Evolutionary conservation across 441 rosid genomes (phyloP).

Genomic region (Gossypium davidsonii): DNA sequence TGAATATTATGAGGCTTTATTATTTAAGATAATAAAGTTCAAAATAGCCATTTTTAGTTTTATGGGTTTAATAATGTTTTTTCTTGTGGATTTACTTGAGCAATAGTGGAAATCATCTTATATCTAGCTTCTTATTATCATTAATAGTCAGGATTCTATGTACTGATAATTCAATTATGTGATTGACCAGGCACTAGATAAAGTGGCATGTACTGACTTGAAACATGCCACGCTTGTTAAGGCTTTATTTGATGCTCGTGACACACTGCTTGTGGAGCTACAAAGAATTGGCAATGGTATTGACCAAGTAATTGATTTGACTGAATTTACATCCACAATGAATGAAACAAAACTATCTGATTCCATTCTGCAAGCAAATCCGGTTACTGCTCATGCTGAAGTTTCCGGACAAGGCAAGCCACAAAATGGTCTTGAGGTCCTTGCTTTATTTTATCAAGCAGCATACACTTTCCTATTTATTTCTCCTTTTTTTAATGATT

Average conservation of each 20-base stretch:
- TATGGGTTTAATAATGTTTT: neutral
- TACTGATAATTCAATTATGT: constrained; percentile 24
- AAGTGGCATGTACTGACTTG: constrained; percentile 34
- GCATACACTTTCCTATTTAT: constrained; percentile 12
- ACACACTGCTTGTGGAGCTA: constrained; percentile 56
- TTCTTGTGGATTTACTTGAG: neutral
- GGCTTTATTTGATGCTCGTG: constrained; percentile 60
- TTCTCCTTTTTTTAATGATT: neutral
- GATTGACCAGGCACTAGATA: constrained; percentile 43
- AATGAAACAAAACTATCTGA: constrained; percentile 36
- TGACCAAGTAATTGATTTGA: constrained; percentile 42
- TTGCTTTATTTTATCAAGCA: constrained; percentile 31
- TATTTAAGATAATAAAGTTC: neutral
- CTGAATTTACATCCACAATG: constrained; percentile 46
- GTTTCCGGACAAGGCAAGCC: constrained; percentile 53
- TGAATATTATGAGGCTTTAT: neutral
- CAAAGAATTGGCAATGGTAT: constrained; percentile 60
- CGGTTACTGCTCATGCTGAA: constrained; percentile 27
- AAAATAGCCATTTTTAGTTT: neutral
- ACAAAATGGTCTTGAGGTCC: constrained; percentile 70
- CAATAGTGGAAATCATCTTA: neutral
- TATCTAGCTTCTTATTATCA: neutral
- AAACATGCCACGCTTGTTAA: constrained; percentile 51
- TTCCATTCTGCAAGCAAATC: constrained; percentile 30
- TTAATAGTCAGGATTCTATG: constrained; percentile 3